Percentiles rank a stretch among this genome's conserved stretches.
phyloP scores from a whole-genome alignment of 1,284 basidiomycete species.

The Sphaerobolus stellatus region DNA sequence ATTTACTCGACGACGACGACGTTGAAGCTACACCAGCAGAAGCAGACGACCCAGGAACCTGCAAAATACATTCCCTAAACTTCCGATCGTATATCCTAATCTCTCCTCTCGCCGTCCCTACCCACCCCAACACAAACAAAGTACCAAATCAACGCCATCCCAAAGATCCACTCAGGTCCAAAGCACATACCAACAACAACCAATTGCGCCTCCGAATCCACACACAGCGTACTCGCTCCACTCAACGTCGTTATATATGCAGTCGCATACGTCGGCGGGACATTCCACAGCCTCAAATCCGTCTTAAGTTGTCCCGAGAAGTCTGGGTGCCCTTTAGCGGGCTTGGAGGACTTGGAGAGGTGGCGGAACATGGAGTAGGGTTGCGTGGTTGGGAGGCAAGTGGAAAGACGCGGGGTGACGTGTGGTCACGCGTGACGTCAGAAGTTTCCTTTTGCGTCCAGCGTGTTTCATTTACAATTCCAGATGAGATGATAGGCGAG shows the following conservation, averaged over 20 bases:
- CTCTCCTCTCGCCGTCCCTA: conserved; percentile 6
- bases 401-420: too few relatives aligned
- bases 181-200: conserved; percentile 6
- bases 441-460: too few relatives aligned
- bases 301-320: not conserved
- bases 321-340: not conserved
- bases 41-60: not conserved
- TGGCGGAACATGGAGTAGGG: too few relatives aligned
- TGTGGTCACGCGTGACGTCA: too few relatives aligned
- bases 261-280: not conserved
- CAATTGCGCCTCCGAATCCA: conserved; percentile 1
- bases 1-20: too few relatives aligned
- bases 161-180: not conserved
- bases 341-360: too few relatives aligned
- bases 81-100: conserved; percentile 4
- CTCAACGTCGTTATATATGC: not conserved
- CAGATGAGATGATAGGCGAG: too few relatives aligned
- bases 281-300: conserved; percentile 6
- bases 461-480: too few relatives aligned
- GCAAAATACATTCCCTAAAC: conserved; percentile 5
- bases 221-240: conserved; percentile 1
- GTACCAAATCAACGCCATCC: not conserved
- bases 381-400: too few relatives aligned
- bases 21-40: too few relatives aligned
- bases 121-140: too few relatives aligned